Percentiles rank a stretch among this genome's conserved stretches.
phyloP scores from a whole-genome alignment of 2,329 filamentous ascomycete genomes.

The Podosphaera fusca region DNA sequence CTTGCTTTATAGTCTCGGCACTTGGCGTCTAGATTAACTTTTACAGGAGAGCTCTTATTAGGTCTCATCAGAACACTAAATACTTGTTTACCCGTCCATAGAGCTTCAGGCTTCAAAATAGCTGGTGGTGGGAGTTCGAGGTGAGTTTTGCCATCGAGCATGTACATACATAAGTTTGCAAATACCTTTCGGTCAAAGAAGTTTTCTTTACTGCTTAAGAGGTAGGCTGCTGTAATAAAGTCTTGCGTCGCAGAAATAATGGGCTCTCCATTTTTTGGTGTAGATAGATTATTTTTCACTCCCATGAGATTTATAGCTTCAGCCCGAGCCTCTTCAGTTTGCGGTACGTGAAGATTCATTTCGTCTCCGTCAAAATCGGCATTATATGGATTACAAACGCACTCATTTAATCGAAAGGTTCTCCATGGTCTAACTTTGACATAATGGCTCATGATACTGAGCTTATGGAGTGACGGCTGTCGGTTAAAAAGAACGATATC shows the following conservation, averaged over 20 bases:
- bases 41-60: conserved; percentile 58
- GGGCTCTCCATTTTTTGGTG: conserved; percentile 90
- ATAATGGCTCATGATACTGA: conserved; percentile 92
- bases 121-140: conserved; percentile 74
- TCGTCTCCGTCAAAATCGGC: conserved; percentile 98
- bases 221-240: conserved; percentile 88
- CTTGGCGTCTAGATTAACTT: conserved; percentile 81
- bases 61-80: conserved; percentile 83
- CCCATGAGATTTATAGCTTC: conserved; percentile 96
- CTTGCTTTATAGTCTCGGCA: conserved; percentile 58
- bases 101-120: conserved; percentile 58
- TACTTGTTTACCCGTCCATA: conserved; percentile 95
- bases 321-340: conserved; percentile 86
- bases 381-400: conserved; percentile 94
- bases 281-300: conserved; percentile 86
- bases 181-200: conserved; percentile 84
- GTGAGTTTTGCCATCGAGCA: conserved; percentile 60
- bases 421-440: conserved; percentile 86
- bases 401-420: conserved; percentile 92
- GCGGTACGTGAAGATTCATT: conserved; percentile 96
- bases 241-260: conserved; percentile 98
- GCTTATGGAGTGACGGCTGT: conserved; percentile 90
- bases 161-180: conserved; percentile 74
- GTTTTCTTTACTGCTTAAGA: conserved; percentile 75
- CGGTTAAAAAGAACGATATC: conserved; percentile 96